Conservation (phyloP, 2,329 filamentous ascomycete genomes). For the Nemania sp. region DNA sequence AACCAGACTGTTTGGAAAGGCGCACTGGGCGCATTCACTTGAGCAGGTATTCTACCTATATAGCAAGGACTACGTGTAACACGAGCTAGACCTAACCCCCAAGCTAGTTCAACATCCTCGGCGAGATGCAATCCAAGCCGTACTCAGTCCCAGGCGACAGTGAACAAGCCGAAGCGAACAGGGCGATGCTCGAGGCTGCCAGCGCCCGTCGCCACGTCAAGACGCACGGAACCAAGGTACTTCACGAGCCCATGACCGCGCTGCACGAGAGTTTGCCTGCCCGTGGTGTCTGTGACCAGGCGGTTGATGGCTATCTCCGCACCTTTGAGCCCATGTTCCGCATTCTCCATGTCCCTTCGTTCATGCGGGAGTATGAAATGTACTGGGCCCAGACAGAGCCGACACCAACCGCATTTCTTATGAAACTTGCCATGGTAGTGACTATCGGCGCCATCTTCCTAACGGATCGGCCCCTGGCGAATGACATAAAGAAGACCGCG, state of each 20-base stretch:
- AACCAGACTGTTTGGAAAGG: slow-evolving; percentile 30
- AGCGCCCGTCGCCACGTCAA: slow-evolving; percentile 22
- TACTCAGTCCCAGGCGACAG: slow-evolving; percentile 16
- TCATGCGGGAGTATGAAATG: slow-evolving; percentile 27
- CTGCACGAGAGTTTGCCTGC: slow-evolving; percentile 26
- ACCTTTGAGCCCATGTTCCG: slow-evolving; percentile 33
- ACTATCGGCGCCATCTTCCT: slow-evolving; percentile 33
- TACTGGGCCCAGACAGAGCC: slow-evolving; percentile 23
- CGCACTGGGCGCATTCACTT: slow-evolving; percentile 30
- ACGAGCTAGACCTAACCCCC: slow-evolving; percentile 5
- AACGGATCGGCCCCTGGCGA: slow-evolving; percentile 18
- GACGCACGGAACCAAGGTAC: slow-evolving; percentile 15
- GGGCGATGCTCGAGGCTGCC: slow-evolving; percentile 18
- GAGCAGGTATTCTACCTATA: slow-evolving; percentile 19
- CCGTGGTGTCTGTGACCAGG: slow-evolving; percentile 24
- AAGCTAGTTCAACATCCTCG: slow-evolving; percentile 25
- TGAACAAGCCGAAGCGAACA: slow-evolving; percentile 12
- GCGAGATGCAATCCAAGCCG: slow-evolving; percentile 25
- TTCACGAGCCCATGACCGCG: slow-evolving; percentile 23
- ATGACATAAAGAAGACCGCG: slow-evolving; percentile 29
- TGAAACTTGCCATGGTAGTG: slow-evolving; percentile 34
- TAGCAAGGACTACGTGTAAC: no score
- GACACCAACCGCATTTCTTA: slow-evolving; percentile 13
- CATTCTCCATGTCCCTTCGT: slow-evolving; percentile 33
- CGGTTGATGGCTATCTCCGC: slow-evolving; percentile 31